Conservation (phyloP, 306 rosid genomes). For the Vigna angularis region DNA sequence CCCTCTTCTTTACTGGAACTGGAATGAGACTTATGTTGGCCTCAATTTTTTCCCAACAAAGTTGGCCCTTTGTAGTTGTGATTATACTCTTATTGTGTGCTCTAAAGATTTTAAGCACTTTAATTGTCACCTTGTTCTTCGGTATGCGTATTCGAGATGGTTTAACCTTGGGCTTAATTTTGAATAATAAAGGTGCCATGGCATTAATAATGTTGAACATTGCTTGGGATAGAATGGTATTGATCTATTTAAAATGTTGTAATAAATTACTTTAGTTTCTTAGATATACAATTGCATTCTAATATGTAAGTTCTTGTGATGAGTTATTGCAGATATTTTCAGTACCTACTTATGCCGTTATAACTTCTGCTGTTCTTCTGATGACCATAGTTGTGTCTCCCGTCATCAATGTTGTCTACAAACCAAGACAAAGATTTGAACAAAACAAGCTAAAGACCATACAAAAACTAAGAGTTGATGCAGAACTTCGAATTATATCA, state of each 20-base stretch:
- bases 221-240: slow-evolving; percentile 50
- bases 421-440: slow-evolving; percentile 42
- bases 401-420: slow-evolving; percentile 36
- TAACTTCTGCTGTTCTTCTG: slow-evolving; percentile 24
- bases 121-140: slow-evolving; percentile 32
- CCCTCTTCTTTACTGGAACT: slow-evolving; percentile 37
- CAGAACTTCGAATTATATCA: slow-evolving; percentile 52
- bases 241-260: neutral
- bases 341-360: slow-evolving; percentile 9
- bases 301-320: neutral
- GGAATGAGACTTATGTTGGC: slow-evolving; percentile 24
- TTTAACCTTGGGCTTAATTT: slow-evolving; percentile 52
- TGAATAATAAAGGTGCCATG: slow-evolving; percentile 55
- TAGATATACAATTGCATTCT: neutral
- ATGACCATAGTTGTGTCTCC: slow-evolving; percentile 51
- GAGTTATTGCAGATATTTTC: slow-evolving; percentile 44
- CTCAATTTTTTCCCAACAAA: neutral
- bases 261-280: neutral
- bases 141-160: slow-evolving; percentile 38
- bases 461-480: slow-evolving; percentile 45
- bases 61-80: neutral
- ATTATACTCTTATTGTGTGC: slow-evolving; percentile 33
- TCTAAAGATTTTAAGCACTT: slow-evolving; percentile 49
- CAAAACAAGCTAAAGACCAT: slow-evolving; percentile 44
- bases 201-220: slow-evolving; percentile 47